A percentile compares a stretch with the other conserved stretches of the same genome.
phyloP scores from a whole-genome alignment of 106 monocot species.

The Xerophyta viscosa region DNA sequence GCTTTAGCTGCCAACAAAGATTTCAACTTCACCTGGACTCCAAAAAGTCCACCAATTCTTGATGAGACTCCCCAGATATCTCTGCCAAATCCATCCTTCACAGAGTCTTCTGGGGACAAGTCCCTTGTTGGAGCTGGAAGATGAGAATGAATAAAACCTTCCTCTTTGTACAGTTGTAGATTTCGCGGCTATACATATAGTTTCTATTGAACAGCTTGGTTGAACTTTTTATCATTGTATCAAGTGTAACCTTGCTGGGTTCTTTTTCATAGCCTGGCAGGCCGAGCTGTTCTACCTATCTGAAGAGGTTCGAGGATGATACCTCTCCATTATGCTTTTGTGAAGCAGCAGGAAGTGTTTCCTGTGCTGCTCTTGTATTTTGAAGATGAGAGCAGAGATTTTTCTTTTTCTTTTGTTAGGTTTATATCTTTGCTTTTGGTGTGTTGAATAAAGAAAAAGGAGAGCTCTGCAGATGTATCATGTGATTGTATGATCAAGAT shows the following conservation, averaged over 20 bases:
- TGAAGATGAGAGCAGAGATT: too few relatives aligned
- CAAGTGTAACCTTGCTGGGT: too few relatives aligned
- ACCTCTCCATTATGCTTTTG: too few relatives aligned
- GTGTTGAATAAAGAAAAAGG: too few relatives aligned
- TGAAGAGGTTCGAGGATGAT: neutral
- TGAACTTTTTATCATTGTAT: too few relatives aligned
- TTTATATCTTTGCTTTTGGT: too few relatives aligned
- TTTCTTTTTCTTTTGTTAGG: too few relatives aligned
- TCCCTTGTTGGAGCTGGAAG: conserved; percentile 17
- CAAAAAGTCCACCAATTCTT: neutral
- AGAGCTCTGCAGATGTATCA: too few relatives aligned
- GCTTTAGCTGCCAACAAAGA: conserved; percentile 79
- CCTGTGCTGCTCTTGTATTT: neutral
- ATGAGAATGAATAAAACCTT: conserved; percentile 8
- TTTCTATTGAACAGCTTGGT: too few relatives aligned
- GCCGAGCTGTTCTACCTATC: conserved; percentile 2
- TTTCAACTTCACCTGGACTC: conserved; percentile 51
- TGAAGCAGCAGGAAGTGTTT: too few relatives aligned
- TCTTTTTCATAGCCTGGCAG: neutral
- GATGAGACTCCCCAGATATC: neutral
- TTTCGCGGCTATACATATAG: too few relatives aligned
- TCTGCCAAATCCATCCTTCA: conserved; percentile 4
- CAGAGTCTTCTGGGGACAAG: conserved; percentile 13
- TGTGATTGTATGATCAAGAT: too few relatives aligned
- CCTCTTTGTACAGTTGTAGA: neutral